Base-by-base conservation (phyloP, 2,329 filamentous ascomycete genomes). In the Aspergillus novoparasiticus region DNA sequence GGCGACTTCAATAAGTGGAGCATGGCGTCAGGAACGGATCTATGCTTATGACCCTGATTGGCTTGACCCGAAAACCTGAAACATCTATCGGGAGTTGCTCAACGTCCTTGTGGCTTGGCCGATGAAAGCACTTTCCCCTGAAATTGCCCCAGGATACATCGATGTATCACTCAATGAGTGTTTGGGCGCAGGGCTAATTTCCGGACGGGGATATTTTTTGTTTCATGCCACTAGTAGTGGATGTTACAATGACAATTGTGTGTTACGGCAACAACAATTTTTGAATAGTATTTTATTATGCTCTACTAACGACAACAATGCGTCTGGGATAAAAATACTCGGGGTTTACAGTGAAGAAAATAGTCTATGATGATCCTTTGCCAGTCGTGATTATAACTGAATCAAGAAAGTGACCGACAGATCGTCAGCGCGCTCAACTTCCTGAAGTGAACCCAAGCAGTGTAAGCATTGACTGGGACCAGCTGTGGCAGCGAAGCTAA, bases 21-120 rank as follows among this genome's bases (percentile, higher is more conserved):
- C 34, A 55, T 59, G 63, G 62, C 59, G 59, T 63, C 68, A 69
- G 67, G 68, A 66, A 68, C 66, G 64, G 66, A 57, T 23, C 36
- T 48, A 8, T 28, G 9, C 5, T 6, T 5, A 16, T 2, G 19
- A 5, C 48, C 16, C 48, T 60, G 45, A 64, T 65, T 68, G 63
- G 66, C 26, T n/a, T 6, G 36, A 12, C 23, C 6, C 14, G 4
- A 12, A 16, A 55, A 58, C 55, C 30, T 70, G 68, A 70, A 70
- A 70, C 68, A 64, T 51, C 63, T 66, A 62, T 67, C 61, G 50
- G 53, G 57, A 55, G 53, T 34, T 60, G 55, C 46, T 63, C 66
- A 69, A 68, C 66, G 64, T 69, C 54, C 57, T 41, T 63, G 56
- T 62, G 62, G 58, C 62, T 68, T 61, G 61, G 58, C 57, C 51